Percentiles rank a stretch among this genome's conserved stretches.
Conservation (phyloP, 139 green algal genomes). For the Micractinium conductrix region DNA sequence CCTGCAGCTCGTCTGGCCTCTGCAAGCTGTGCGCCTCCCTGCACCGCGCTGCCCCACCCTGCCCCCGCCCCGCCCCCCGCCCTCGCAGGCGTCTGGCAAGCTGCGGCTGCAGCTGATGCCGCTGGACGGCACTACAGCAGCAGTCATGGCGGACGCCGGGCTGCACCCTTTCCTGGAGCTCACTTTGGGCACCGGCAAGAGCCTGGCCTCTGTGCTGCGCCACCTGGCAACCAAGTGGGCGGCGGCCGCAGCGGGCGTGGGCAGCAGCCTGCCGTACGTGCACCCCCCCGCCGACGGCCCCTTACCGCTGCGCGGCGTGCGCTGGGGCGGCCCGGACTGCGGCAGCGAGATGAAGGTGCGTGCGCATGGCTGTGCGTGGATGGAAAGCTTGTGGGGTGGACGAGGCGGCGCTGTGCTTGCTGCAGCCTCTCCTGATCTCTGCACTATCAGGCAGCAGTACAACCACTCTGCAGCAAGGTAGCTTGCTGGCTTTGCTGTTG, state of each 20-base stretch:
- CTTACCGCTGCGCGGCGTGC: slow-evolving; percentile 22
- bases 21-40: not conserved
- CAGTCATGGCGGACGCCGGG: slow-evolving; percentile 9
- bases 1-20: too few relatives aligned
- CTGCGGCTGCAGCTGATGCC: slow-evolving; percentile 29
- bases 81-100: slow-evolving; percentile 1
- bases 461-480: not conserved
- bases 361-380: not conserved
- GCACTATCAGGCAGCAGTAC: not conserved
- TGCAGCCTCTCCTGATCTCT: too few relatives aligned
- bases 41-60: not conserved
- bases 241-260: not conserved
- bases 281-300: slow-evolving; percentile 11
- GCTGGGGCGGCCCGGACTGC: slow-evolving; percentile 24
- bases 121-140: not conserved
- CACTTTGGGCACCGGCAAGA: slow-evolving; percentile 17
- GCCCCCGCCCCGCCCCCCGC: not conserved
- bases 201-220: slow-evolving; percentile 32
- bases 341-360: slow-evolving; percentile 31
- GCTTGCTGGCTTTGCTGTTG: not conserved
- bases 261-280: not conserved
- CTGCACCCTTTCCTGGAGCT: slow-evolving; percentile 28
- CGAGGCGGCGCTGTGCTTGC: too few relatives aligned
- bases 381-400: too few relatives aligned
- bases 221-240: slow-evolving; percentile 30